Base-by-base conservation (phyloP, 805 yeast genomes). In the Starmerella floris region DNA sequence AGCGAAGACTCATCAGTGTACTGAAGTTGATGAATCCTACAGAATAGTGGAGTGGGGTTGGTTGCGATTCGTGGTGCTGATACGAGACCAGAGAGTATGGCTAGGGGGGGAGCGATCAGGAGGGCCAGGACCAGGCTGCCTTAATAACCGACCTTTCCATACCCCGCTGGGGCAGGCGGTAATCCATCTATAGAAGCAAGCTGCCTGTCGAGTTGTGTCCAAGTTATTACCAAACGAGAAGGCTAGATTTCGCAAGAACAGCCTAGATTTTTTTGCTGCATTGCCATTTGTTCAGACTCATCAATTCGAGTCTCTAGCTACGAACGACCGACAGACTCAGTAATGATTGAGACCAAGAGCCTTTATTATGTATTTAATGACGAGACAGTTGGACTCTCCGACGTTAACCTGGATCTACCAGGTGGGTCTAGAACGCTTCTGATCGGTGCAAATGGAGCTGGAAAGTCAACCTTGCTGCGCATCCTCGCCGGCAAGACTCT, bases 371-470 rank as follows among this genome's bases (percentile, higher is more conserved):
- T 71, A 23, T 88, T 81, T 56, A 73, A 79, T 1, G 65, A 70
- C 41, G 65, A 70, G 3, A 69, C 70, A 39, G 72, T 82, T 2
- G 94, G 95, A 0, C 65, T 91, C 15, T 70, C 71, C 25, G 68
- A 82, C 37, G 70, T 88, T 48, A 66, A 68, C 30, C 55, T 91
- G 32, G 51, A 64, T 11, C 68, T 91, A 19, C 76, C 78, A 1
- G 74, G 80, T 70, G 76, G 80, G 5, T 73, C 88, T 1, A 70
- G 95, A 46, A 75, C 87, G 10, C 65, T 91, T 28, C 61, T 91
- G 6, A 70, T 91, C 21, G 98, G 98, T 0, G 94, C 97, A 11
- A 87, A 87, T 54, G 98, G 98, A 17, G 97, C 98, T 1, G 97
- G 98, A 4, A 91, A 91, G 60, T 83, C 95, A 1, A 91, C 98